Evolutionary conservation across 495 filamentous ascomycete genomes (phyloP).

Genomic region (Penicillium steckii): DNA sequence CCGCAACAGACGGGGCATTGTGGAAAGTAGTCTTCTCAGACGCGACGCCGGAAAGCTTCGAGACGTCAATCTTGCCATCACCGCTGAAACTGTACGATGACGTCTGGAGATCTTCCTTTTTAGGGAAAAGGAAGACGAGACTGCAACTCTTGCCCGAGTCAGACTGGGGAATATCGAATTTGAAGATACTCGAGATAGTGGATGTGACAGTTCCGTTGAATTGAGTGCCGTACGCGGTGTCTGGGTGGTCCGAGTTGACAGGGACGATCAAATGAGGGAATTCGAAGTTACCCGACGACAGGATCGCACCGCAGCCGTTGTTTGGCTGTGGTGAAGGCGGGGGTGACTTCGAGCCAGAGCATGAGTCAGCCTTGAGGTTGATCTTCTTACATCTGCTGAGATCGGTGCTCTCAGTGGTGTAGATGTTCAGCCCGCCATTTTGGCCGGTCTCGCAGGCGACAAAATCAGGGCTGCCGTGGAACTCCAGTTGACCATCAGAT

Average conservation of each 20-base stretch:
- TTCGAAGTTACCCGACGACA: conserved; percentile 48
- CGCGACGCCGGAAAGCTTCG: conserved; percentile 39
- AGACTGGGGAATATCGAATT: conserved; percentile 61
- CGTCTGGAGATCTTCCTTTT: conserved; percentile 48
- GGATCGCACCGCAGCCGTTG: conserved; percentile 47
- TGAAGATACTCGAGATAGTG: conserved; percentile 62
- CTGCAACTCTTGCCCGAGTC: conserved; percentile 60
- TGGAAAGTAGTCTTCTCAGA: conserved; percentile 47
- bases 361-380: conserved; percentile 3
- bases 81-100: conserved; percentile 57
- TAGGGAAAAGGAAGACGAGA: conserved; percentile 66
- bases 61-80: conserved; percentile 53
- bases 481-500: conserved; percentile 45
- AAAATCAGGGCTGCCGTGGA: conserved; percentile 44
- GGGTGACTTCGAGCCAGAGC: conserved; percentile 6
- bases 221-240: conserved; percentile 49
- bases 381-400: conserved; percentile 37
- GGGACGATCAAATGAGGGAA: conserved; percentile 69
- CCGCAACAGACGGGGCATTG: conserved; percentile 43
- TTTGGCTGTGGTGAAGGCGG: conserved; percentile 13
- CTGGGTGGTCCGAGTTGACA: conserved; percentile 54
- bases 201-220: conserved; percentile 54
- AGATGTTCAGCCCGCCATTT: conserved; percentile 49
- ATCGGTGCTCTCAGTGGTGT: conserved; percentile 41
- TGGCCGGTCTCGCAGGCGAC: conserved; percentile 52